Conservation (phyloP, 345 rosid genomes). For the Lagerstroemia speciosa region DNA sequence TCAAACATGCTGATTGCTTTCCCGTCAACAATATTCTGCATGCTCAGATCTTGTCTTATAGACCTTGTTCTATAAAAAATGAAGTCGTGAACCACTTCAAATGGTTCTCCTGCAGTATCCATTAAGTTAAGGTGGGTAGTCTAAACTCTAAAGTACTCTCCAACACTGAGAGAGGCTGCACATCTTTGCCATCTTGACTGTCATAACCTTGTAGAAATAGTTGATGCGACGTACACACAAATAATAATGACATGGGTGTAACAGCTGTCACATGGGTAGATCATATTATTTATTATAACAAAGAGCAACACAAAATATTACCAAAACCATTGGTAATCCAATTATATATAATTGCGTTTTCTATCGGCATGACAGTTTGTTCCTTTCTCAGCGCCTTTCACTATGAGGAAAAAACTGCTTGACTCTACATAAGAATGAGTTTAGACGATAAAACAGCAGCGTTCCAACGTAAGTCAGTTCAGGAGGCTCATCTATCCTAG, state of each 20-base stretch:
- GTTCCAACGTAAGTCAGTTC: background rate
- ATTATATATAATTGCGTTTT: background rate
- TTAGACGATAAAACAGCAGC: too few relatives aligned
- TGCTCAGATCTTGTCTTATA: conserved; percentile 83
- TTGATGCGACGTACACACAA: background rate
- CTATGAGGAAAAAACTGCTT: background rate
- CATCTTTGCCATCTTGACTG: conserved; percentile 20
- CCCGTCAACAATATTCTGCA: conserved; percentile 63
- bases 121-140: conserved; percentile 53
- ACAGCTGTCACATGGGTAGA: background rate
- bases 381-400: background rate
- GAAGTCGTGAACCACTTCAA: conserved; percentile 88
- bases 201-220: background rate
- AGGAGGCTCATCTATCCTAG: too few relatives aligned
- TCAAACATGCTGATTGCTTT: conserved; percentile 62
- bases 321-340: background rate
- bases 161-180: conserved; percentile 68
- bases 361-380: background rate
- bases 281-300: background rate
- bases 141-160: conserved; percentile 66
- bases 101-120: conserved; percentile 49
- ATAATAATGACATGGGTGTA: background rate
- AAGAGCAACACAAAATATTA: background rate
- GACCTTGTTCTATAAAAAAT: conserved; percentile 88
- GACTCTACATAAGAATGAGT: background rate